Evolutionary conservation across 495 filamentous ascomycete species (phyloP), one percentile per base, ranked within the genome.

Genomic region (Hypoxylon crocopeplum): DNA sequence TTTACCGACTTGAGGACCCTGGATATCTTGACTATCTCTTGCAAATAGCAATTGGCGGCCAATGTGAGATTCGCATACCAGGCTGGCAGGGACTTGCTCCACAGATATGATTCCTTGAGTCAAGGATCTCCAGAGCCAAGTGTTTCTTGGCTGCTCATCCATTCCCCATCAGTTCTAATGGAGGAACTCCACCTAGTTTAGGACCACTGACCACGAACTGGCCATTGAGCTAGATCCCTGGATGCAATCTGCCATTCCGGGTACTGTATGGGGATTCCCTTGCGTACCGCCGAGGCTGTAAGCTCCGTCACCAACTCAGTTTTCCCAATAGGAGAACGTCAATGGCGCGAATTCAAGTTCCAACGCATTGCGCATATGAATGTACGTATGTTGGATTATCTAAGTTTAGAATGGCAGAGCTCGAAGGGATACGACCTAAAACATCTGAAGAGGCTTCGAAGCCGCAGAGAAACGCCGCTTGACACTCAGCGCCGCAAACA

Each of bases 111-210:
- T 55, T 54, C 32, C 49, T 39, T 24, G 22, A 49, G 32, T 46
- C 54, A 59, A 51, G 48, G 60, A 55, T 64, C 60, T 59, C 54
- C 60, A 55, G 54, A 59, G 41, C 32, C 39, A 49, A 42, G 21
- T 24, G 19, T 37, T 39, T 59, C 61, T 64, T 64, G 49, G 61
- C 61, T 37, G 61, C 17, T 47, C 38, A 64, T 64, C 54, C 37
- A 50, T 59, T 47, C 54, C 61, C 48, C 22, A 17, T 27, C n/a
- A n/a, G n/a, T n/a, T n/a, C n/a, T n/a, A n/a, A n/a, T n/a, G n/a
- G n/a, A n/a, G n/a, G 3, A 24, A 22, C 24, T 47, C 51, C 49
- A 45, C 49, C 16, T 13, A 16, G 17, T 33, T 45, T 50, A 48
- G 55, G 39, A 40, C 54, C 61, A 55, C 12, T 49, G 39, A 40